A percentile compares a stretch with the other conserved stretches of the same genome.
Conservation (phyloP, 2,329 filamentous ascomycete genomes). For the Remersonia thermophila region DNA sequence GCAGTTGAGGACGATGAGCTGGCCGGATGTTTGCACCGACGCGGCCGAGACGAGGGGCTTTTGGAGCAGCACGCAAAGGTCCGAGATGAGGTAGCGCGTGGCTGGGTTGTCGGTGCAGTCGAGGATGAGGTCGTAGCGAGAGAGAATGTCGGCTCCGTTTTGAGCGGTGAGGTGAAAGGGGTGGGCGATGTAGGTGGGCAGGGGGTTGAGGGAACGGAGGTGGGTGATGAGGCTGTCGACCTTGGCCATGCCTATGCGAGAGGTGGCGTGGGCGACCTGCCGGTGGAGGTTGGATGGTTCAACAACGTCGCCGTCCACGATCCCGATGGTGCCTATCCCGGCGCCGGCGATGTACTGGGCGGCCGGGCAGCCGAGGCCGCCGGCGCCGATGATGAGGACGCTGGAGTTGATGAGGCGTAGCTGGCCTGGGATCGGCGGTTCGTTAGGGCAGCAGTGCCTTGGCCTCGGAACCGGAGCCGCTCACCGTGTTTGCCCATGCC, state of each 20-base stretch:
- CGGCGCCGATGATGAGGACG: slow-evolving; percentile 74
- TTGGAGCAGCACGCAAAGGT: slow-evolving; percentile 66
- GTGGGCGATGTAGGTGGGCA: slow-evolving; percentile 52
- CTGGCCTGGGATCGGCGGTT: slow-evolving; percentile 53
- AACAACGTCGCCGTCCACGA: slow-evolving; percentile 80
- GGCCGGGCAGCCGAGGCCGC: slow-evolving; percentile 83
- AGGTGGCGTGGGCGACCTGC: slow-evolving; percentile 69
- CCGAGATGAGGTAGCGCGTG: slow-evolving; percentile 84
- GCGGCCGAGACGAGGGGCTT: slow-evolving; percentile 83
- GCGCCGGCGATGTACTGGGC: slow-evolving; percentile 86
- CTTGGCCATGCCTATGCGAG: slow-evolving; percentile 62
- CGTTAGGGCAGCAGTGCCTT: slow-evolving; percentile 1
- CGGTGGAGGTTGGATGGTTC: slow-evolving; percentile 87
- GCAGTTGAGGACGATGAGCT: slow-evolving; percentile 78
- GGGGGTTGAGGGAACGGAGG: slow-evolving; percentile 54
- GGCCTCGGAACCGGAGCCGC: slow-evolving; percentile 1
- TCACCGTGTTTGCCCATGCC: slow-evolving; percentile 63
- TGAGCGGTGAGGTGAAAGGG: slow-evolving; percentile 52
- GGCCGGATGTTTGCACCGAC: slow-evolving; percentile 77
- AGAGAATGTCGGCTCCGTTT: slow-evolving; percentile 55
- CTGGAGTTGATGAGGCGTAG: slow-evolving; percentile 55
- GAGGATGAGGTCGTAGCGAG: slow-evolving; percentile 67
- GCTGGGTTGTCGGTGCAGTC: slow-evolving; percentile 94
- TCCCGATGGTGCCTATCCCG: slow-evolving; percentile 69
- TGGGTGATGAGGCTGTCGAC: slow-evolving; percentile 62